Evolutionary conservation across 176 grass and related monocot species (phyloP).

Genomic region (Musa itinerans): DNA sequence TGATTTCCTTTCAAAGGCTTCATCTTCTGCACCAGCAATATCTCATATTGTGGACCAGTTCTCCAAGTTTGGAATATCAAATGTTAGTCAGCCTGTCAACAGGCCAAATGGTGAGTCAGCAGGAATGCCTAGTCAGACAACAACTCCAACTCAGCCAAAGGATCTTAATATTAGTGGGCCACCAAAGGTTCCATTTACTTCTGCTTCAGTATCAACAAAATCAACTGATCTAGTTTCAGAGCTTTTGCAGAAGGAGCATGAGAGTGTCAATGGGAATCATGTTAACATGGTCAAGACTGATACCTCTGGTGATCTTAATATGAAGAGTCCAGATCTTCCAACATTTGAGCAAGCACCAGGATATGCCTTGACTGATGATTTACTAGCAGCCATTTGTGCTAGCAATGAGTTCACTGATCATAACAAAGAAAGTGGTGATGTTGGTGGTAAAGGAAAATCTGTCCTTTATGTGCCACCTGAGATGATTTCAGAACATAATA

Average conservation of each 20-base stretch:
- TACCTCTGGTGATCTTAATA: constrained; percentile 12
- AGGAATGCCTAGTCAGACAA: not conserved
- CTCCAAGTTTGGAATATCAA: constrained; percentile 28
- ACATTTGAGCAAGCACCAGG: not conserved
- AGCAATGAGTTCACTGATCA: not conserved
- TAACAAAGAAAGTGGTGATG: not conserved
- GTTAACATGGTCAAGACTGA: not conserved
- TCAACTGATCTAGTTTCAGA: constrained; percentile 11
- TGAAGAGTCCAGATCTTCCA: not conserved
- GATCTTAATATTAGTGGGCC: constrained; percentile 5
- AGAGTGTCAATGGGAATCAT: not conserved
- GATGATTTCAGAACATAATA: not conserved
- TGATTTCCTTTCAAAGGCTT: constrained; percentile 41
- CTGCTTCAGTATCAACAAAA: not conserved
- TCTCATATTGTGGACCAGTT: constrained; percentile 19
- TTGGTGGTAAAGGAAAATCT: constrained; percentile 2
- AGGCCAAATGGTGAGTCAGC: not conserved
- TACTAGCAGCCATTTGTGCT: not conserved
- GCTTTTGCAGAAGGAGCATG: not conserved
- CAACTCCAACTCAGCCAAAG: not conserved
- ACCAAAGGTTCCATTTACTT: not conserved
- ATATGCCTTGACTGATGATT: constrained; percentile 1
- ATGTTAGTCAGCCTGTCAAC: not conserved
- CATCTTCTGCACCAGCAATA: constrained; percentile 9
- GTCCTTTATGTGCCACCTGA: not conserved